These are phyloP conservation scores for Odonthalia washingtoniensis DNA, from an alignment of 31 red algal species.

Conservation along the genomic window DNA sequence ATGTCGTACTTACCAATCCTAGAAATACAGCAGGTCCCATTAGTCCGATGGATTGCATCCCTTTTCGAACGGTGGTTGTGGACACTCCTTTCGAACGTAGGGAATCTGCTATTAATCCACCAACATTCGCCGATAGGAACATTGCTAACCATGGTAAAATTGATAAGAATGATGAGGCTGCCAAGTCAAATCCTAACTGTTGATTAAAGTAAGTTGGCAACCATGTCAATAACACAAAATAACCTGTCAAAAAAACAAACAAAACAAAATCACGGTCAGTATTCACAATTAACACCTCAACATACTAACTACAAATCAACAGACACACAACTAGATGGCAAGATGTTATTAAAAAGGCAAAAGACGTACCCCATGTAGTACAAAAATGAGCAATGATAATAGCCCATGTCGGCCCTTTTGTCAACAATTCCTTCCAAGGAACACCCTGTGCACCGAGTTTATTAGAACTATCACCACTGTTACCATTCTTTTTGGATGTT, in stretches of 20 bases:
- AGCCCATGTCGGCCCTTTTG: slow-evolving; percentile 87
- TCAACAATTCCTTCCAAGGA: slow-evolving; percentile 86
- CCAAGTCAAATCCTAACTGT: slow-evolving; percentile 94
- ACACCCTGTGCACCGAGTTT: no score
- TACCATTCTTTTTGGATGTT: slow-evolving; percentile 6
- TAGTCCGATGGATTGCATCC: slow-evolving; percentile 97
- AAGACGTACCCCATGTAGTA: slow-evolving; percentile 72
- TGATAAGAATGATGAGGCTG: slow-evolving; percentile 87
- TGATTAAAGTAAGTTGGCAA: slow-evolving; percentile 98
- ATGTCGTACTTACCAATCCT: slow-evolving; percentile 63
- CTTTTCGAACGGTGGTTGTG: slow-evolving; percentile 89
- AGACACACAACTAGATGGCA: not conserved
- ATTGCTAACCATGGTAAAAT: slow-evolving; percentile 97
- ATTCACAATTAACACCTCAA: no score
- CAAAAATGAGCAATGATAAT: slow-evolving; percentile 87
- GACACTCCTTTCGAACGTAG: slow-evolving; percentile 66
- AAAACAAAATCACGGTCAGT: not conserved
- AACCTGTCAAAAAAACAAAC: slow-evolving; percentile 52
- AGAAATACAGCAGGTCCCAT: slow-evolving; percentile 97
- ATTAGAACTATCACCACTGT: no score
- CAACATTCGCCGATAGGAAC: slow-evolving; percentile 90
- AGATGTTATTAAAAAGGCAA: not conserved
- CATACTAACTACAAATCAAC: not conserved
- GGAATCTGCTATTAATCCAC: slow-evolving; percentile 89
- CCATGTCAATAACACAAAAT: slow-evolving; percentile 98